Evolutionary conservation across 2,329 filamentous ascomycete genomes (phyloP), one percentile per base, ranked within the genome.

Genomic region (Colletotrichum sp.): DNA sequence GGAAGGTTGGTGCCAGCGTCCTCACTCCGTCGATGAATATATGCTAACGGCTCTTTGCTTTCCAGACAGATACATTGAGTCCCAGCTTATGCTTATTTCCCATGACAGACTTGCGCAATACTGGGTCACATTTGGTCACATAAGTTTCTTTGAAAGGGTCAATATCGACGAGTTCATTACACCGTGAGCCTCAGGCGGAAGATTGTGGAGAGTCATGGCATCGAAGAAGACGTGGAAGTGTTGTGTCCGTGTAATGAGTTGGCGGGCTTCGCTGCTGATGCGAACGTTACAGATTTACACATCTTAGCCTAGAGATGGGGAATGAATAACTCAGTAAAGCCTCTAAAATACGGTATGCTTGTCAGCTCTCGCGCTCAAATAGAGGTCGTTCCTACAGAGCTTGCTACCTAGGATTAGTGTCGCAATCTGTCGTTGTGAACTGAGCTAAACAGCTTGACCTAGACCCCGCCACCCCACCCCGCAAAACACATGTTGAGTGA

Each of bases 71-170:
- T 98, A 92, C 79, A 94, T 96, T 66, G 88, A 93, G 4, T 93
- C 93, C 1, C 92, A 96, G 79, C 88, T 98, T 26, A 92, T 98
- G 65, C 88, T 98, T 44, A 89, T 98, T 52, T 96, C 94, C 3
- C 90, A 92, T n/a, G 88, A 98, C 81, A 89, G 90, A 55, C 83
- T 98, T 71, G 96, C 95, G 4, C 95, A 96, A 82, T 94, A 95
- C 82, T 98, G 96, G 96, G 87, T 94, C 66, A 87, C 83, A 1
- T 90, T 91, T 78, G 87, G 88, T 0, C 90, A 92, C 72, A 90
- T 93, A 63, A 92, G 88, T 79, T 93, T 88, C 80, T 93, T 90
- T 72, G 85, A 91, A 79, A 86, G 92, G 71, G 90, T 94, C 6
- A 82, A 93, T 64, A 89, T 94, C 71, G 90, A 93, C 72, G 78